These are phyloP conservation scores for Pilobolus umbonatus DNA, from an alignment of 192 early-diverging fungal genomes.

Conservation along the genomic window DNA sequence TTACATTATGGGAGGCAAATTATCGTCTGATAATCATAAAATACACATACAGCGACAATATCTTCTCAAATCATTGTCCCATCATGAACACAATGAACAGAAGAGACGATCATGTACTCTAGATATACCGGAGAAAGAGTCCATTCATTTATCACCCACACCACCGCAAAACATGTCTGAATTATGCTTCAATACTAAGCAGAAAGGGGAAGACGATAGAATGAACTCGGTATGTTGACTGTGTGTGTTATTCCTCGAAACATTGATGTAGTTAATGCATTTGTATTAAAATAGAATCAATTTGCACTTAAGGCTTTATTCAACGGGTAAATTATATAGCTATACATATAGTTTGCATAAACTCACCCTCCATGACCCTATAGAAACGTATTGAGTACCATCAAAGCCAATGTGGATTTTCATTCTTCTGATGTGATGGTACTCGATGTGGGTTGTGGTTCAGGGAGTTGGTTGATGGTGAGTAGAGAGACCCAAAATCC, in stretches of 20 bases:
- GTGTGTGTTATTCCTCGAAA: too few species aligned
- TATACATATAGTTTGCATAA: background rate
- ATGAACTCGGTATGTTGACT: slow-evolving; percentile 7
- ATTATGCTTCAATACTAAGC: background rate
- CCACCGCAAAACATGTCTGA: background rate
- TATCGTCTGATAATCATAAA: too few species aligned
- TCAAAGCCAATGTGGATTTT: slow-evolving; percentile 6
- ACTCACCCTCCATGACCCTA: background rate
- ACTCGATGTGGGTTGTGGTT: slow-evolving; percentile 24
- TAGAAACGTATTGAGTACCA: slow-evolving; percentile 10
- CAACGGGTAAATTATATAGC: background rate
- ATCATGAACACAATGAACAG: too few species aligned
- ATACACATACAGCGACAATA: background rate
- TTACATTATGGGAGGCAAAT: too few species aligned
- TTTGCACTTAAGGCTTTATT: slow-evolving; percentile 8
- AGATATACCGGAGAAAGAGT: too few species aligned
- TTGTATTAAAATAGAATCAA: slow-evolving; percentile 2
- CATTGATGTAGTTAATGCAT: too few species aligned
- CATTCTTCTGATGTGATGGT: slow-evolving; percentile 1
- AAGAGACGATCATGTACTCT: too few species aligned
- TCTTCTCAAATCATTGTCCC: background rate
- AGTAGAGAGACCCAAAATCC: too few species aligned
- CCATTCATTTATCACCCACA: too few species aligned
- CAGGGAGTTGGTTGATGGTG: slow-evolving; percentile 25
- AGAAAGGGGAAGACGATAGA: slow-evolving; percentile 11